Conservation (phyloP, 306 rosid species). For the Arachis hypogaea region DNA sequence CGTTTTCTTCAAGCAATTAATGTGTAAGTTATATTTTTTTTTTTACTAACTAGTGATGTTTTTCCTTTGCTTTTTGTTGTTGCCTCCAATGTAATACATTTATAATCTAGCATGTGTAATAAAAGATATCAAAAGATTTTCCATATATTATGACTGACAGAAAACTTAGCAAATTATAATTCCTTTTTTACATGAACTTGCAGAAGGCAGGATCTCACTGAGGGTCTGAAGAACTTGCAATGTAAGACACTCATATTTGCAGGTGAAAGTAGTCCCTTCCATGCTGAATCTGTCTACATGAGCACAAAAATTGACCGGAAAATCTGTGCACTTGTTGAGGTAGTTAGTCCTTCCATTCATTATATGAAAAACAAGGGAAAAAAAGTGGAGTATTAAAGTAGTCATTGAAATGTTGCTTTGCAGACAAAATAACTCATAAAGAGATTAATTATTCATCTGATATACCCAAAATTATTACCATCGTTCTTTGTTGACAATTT, state of each 20-base stretch:
- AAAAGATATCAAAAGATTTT: constrained; percentile 18
- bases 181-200: constrained; percentile 17
- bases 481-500: too few relatives aligned
- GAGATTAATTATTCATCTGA: too few relatives aligned
- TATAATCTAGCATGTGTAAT: neutral
- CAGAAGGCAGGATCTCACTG: constrained; percentile 79
- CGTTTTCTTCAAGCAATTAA: constrained; percentile 82
- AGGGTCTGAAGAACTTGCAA: constrained; percentile 64
- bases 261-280: constrained; percentile 84
- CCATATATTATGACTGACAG: neutral
- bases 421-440: too few relatives aligned
- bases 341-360: constrained; percentile 31
- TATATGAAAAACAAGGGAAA: neutral
- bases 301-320: constrained; percentile 57
- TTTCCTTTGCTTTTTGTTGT: constrained; percentile 12
- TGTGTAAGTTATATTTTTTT: constrained; percentile 51
- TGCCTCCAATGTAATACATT: neutral
- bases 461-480: too few relatives aligned
- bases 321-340: constrained; percentile 82
- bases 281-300: constrained; percentile 71
- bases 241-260: constrained; percentile 86
- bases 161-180: neutral
- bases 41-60: neutral
- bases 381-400: too few relatives aligned
- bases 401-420: too few relatives aligned